Evolutionary conservation across 1,284 basidiomycete genomes (phyloP), one percentile per base, ranked within the genome.

Genomic region (Pyrrhoderma lamaoense): DNA sequence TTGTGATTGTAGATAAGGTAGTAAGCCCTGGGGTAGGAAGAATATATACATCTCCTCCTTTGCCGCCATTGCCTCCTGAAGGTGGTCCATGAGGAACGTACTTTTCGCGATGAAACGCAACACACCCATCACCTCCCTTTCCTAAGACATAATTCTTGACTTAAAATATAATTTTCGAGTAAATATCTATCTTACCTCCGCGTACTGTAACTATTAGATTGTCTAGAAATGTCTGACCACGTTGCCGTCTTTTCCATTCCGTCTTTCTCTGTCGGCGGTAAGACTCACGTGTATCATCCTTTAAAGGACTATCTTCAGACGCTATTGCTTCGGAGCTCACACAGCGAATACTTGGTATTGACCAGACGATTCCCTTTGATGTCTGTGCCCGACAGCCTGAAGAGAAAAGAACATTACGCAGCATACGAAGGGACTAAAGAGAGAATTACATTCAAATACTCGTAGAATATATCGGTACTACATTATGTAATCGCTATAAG

Each of bases 21-120:
- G 88, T 89, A 11, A 96, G 70, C 34, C 80, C 74, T 0, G 82
- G 72, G 0, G 85, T 84, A 1, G 92, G 87, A 42, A 81, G 67
- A 57, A 97, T 77, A 64, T 91, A 92, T 27, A 97, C 81, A 56
- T 88, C 82, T 1, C 89, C 92, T 22, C 93, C 94, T 43, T 77
- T 76, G 0, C 92, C 93, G 16, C 94, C 93, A 57, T 88, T 87
- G 1, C 93, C 93, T 1, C 93, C 93, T 8, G 89, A 90, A 0
- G 93, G 89, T 0, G 90, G 89, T 0, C 92, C 91, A 55, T 81
- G 79, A 0, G 83, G 77, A 54, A 79, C 79, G 67, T 76, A 88
- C 62, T 85, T 88, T 68, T 89, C 85, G 53, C 84, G 81, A 60
- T 89, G 82, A 59, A 93, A 91, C 2, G 89, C 87, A 13, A 85